phyloP scores from a whole-genome alignment of 257 asterid species.

The Rehmannia glutinosa region DNA sequence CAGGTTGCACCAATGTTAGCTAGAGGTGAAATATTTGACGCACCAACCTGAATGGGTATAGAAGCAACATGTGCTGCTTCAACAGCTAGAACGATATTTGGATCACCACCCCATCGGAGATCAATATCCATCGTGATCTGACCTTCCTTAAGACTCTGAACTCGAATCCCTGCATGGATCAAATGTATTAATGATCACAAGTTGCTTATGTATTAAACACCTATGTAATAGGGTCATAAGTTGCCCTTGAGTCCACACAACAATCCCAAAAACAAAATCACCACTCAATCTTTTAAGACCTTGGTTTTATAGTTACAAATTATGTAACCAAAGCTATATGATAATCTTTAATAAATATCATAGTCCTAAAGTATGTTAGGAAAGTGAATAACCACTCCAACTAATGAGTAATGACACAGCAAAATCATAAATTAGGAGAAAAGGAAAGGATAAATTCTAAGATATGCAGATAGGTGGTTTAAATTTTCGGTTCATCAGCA shows the following conservation, averaged over 20 bases:
- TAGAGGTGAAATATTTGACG: slow-evolving; percentile 9
- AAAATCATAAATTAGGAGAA: too few species aligned
- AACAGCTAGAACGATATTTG: slow-evolving; percentile 81
- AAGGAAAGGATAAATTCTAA: too few species aligned
- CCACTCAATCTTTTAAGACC: background rate
- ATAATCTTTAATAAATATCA: background rate
- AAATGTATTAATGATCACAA: slow-evolving; percentile 7
- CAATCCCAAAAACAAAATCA: background rate
- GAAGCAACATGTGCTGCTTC: slow-evolving; percentile 94
- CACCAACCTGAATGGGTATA: slow-evolving; percentile 86
- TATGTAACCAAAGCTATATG: background rate
- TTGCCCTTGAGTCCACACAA: background rate
- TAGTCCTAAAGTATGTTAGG: background rate
- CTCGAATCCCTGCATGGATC: slow-evolving; percentile 79
- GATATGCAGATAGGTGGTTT: too few species aligned
- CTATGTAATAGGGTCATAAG: too few species aligned
- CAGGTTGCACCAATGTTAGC: background rate
- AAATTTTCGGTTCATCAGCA: too few species aligned
- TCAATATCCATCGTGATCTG: slow-evolving; percentile 97
- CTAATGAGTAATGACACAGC: too few species aligned
- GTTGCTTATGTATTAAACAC: too few species aligned
- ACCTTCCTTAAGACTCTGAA: slow-evolving; percentile 93
- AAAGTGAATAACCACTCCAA: background rate
- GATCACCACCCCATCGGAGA: slow-evolving; percentile 98
- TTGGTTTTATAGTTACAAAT: background rate